phyloP scores from a whole-genome alignment of 495 filamentous ascomycete genomes.

The Neurospora tetrasperma region DNA sequence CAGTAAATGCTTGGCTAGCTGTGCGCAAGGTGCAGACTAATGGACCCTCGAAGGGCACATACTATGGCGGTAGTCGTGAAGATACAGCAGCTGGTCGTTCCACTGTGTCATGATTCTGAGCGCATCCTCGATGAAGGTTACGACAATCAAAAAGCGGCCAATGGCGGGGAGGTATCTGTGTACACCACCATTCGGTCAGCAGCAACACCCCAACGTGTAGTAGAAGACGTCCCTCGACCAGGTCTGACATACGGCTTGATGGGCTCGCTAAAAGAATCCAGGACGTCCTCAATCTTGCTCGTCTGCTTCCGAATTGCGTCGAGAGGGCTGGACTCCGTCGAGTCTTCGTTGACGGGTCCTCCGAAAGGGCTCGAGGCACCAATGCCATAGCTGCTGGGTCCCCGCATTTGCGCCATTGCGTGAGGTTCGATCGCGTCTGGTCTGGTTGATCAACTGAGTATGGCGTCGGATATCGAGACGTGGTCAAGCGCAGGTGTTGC shows the following conservation, averaged over 20 bases:
- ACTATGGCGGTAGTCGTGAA: slow-evolving; percentile 91
- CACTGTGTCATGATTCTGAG: slow-evolving; percentile 96
- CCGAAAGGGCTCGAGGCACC: slow-evolving; percentile 67
- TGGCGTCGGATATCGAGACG: not conserved
- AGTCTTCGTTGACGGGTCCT: slow-evolving; percentile 39
- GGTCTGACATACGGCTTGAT: slow-evolving; percentile 78
- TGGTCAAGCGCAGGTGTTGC: not conserved
- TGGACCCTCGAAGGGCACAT: slow-evolving; percentile 28
- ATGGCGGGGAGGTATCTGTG: slow-evolving; percentile 84
- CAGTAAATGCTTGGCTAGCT: slow-evolving; percentile 6
- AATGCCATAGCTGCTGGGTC: slow-evolving; percentile 92
- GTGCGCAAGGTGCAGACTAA: not conserved
- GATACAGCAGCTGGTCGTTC: slow-evolving; percentile 87
- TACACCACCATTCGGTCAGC: not conserved
- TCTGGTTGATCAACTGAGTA: not conserved
- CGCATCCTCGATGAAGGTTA: slow-evolving; percentile 96
- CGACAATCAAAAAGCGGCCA: slow-evolving; percentile 94
- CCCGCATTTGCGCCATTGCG: slow-evolving; percentile 88
- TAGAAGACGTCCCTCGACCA: slow-evolving; percentile 1
- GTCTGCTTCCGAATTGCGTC: slow-evolving; percentile 90
- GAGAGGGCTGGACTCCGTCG: slow-evolving; percentile 72
- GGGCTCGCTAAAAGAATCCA: slow-evolving; percentile 83
- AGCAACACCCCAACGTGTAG: not conserved
- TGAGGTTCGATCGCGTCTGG: not conserved
- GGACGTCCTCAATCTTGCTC: slow-evolving; percentile 91